Percentiles rank a stretch among this genome's conserved stretches.
Conservation (phyloP, 257 asterid species). For the Nicotiana undulata region DNA sequence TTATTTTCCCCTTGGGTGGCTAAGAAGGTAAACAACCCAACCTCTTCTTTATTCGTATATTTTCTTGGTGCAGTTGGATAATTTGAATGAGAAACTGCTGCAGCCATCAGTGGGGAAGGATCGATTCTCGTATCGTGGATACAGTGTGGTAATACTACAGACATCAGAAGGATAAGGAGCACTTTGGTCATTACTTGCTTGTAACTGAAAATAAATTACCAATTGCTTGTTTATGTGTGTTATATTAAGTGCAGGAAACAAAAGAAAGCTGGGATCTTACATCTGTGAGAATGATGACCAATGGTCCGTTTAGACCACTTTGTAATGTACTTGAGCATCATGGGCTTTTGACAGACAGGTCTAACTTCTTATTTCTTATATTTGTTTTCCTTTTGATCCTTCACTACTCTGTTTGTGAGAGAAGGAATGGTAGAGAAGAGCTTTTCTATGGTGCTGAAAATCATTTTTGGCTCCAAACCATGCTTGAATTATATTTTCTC, state of each 20-base stretch:
- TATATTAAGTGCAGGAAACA: slow-evolving; percentile 30
- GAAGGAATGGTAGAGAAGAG: neutral
- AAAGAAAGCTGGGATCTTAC: slow-evolving; percentile 20
- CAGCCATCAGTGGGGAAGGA: slow-evolving; percentile 27
- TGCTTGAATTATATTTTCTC: neutral
- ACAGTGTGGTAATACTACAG: slow-evolving; percentile 22
- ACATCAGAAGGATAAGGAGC: slow-evolving; percentile 4
- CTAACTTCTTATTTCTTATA: neutral
- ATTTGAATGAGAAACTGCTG: slow-evolving; percentile 61
- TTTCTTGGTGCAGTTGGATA: slow-evolving; percentile 60
- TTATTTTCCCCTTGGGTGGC: neutral
- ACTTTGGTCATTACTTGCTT: slow-evolving; percentile 6
- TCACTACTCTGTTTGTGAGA: neutral
- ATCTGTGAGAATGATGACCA: slow-evolving; percentile 22
- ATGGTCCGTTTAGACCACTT: slow-evolving; percentile 72
- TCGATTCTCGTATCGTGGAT: neutral
- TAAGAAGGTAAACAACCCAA: neutral
- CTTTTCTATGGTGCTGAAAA: neutral
- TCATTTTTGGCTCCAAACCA: neutral
- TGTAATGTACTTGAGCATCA: slow-evolving; percentile 39
- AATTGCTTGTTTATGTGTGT: neutral
- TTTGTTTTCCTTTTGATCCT: neutral
- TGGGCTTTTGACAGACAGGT: slow-evolving; percentile 75
- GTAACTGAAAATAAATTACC: neutral
- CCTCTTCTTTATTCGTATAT: slow-evolving; percentile 1